Percentiles rank a stretch among this genome's conserved stretches.
Conservation (phyloP, 2,329 filamentous ascomycete genomes). For the Ceratocystis harringtonii region DNA sequence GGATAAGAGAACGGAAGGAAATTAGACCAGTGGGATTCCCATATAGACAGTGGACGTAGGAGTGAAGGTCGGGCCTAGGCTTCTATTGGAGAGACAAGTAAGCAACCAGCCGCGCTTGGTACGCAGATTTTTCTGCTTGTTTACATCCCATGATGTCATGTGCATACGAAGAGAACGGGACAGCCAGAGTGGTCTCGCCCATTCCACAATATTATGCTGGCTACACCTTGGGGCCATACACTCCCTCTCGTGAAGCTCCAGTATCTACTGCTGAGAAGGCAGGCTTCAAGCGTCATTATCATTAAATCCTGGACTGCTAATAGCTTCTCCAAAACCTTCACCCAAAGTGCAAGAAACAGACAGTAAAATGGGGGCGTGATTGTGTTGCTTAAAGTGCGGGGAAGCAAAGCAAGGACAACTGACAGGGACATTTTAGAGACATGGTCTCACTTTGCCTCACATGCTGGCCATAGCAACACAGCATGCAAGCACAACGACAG, state of each 20-base stretch:
- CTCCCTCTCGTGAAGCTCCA: too few species aligned
- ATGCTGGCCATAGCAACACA: background rate
- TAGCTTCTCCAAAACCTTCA: background rate
- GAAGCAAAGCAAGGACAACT: background rate
- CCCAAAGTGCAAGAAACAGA: background rate
- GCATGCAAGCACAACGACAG: background rate
- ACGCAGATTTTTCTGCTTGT: background rate
- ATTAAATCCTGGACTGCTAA: background rate
- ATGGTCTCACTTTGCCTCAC: background rate
- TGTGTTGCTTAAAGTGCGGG: constrained; percentile 1
- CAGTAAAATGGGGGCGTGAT: background rate
- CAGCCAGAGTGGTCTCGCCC: too few species aligned
- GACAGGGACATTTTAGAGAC: background rate
- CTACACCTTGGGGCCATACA: background rate
- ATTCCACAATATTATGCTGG: too few species aligned
- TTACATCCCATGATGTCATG: background rate
- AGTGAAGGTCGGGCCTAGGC: background rate
- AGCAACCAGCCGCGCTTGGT: background rate
- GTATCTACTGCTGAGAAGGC: too few species aligned
- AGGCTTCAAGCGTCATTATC: too few species aligned
- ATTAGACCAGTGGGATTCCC: too few species aligned
- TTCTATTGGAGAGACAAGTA: background rate
- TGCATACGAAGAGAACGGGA: too few species aligned
- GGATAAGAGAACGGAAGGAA: background rate
- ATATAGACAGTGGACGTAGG: too few species aligned